Conservation (phyloP, 768 basidiomycete species). For the Rhizopogon vesiculosus region DNA sequence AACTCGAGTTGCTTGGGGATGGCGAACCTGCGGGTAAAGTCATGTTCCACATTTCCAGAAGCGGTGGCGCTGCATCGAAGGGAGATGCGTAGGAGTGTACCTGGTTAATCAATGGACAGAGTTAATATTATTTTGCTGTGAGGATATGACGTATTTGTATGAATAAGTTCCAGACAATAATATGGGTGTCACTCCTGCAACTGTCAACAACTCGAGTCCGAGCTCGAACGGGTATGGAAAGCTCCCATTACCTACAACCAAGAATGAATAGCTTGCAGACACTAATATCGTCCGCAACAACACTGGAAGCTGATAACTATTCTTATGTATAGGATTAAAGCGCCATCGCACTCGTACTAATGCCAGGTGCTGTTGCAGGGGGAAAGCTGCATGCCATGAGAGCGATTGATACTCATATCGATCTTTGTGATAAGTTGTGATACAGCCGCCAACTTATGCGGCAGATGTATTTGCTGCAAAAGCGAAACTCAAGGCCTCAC, state of each 20-base stretch:
- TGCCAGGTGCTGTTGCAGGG: no score
- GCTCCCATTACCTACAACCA: neutral
- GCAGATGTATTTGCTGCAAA: no score
- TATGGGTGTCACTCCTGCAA: neutral
- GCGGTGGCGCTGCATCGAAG: conserved; percentile 2
- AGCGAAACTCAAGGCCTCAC: no score
- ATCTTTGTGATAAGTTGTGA: no score
- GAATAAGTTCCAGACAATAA: neutral
- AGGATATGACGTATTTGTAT: neutral
- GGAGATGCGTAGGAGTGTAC: neutral
- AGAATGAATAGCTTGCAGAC: neutral
- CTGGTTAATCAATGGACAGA: neutral
- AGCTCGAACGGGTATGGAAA: neutral
- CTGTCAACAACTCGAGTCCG: neutral
- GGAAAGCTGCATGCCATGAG: no score
- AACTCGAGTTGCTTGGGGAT: conserved; percentile 26
- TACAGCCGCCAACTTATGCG: no score
- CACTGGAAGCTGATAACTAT: no score
- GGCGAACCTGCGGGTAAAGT: conserved; percentile 26
- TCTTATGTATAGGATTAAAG: no score
- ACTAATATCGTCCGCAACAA: neutral
- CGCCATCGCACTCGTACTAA: no score
- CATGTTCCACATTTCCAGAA: conserved; percentile 21
- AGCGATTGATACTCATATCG: no score
- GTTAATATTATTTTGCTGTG: neutral